A percentile compares a stretch with the other conserved stretches of the same genome.
phyloP scores from a whole-genome alignment of 1,284 basidiomycete species.

The Blastosporella zonata region DNA sequence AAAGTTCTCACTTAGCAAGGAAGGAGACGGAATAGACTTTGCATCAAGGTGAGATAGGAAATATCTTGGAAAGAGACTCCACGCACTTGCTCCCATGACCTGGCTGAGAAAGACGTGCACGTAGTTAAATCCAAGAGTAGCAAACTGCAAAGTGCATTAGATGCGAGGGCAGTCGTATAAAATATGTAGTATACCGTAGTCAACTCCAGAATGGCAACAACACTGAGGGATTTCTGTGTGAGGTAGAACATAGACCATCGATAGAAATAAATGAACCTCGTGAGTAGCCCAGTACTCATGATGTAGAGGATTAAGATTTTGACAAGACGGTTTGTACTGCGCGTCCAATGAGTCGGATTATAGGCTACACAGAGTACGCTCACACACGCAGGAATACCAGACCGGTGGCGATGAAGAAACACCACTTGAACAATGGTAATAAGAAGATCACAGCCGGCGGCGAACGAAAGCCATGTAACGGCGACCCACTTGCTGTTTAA shows the following conservation, averaged over 20 bases:
- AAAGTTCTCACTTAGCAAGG: too few relatives aligned
- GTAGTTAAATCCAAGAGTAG: neutral
- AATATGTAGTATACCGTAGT: neutral
- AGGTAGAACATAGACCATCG: too few relatives aligned
- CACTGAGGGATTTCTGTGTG: neutral
- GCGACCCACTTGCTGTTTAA: neutral
- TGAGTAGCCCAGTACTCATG: slow-evolving; percentile 4
- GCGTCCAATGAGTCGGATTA: too few relatives aligned
- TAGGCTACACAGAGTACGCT: neutral
- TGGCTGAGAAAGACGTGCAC: neutral
- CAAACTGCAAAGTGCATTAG: too few relatives aligned
- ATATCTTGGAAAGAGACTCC: neutral
- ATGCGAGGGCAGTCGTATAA: neutral
- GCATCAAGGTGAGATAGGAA: neutral
- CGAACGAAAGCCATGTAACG: slow-evolving; percentile 4
- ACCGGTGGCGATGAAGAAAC: slow-evolving; percentile 1
- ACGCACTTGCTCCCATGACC: neutral
- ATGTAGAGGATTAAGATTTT: slow-evolving; percentile 1
- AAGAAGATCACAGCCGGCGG: slow-evolving; percentile 5
- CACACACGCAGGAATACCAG: neutral
- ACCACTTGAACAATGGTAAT: slow-evolving; percentile 1
- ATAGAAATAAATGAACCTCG: too few relatives aligned
- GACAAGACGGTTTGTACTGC: slow-evolving; percentile 1
- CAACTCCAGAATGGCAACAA: slow-evolving; percentile 3
- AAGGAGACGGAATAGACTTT: neutral